A percentile compares a stretch with the other conserved stretches of the same genome.
Conservation (phyloP, 2,329 filamentous ascomycete genomes). For the Neofusicoccum ribis region DNA sequence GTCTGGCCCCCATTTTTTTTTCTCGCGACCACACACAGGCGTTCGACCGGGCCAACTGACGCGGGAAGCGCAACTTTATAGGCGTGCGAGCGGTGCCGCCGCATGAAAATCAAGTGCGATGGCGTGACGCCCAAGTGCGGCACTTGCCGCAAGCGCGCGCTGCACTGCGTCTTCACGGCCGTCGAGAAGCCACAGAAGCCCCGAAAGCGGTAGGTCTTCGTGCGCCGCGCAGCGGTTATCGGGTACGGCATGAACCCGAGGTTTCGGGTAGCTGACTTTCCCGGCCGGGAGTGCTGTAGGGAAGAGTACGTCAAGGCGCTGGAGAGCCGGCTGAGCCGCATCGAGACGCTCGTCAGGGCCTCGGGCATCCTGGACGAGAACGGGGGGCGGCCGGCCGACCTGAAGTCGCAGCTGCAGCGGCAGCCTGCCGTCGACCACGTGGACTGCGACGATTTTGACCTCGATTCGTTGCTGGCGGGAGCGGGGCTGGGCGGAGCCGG, state of each 20-base stretch:
- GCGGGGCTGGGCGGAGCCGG: background rate
- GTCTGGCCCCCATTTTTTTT: background rate
- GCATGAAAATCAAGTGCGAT: slow-evolving; percentile 16
- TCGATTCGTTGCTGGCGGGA: background rate
- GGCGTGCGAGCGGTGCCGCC: slow-evolving; percentile 5
- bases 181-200: slow-evolving; percentile 7
- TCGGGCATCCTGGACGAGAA: background rate
- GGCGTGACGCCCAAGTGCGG: background rate
- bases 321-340: background rate
- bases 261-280: background rate
- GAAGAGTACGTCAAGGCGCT: slow-evolving; percentile 1
- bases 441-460: background rate
- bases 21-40: background rate
- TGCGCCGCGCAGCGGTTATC: background rate
- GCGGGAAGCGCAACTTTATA: background rate
- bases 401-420: background rate
- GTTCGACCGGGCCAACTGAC: background rate
- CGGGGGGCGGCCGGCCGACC: too few relatives aligned
- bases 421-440: background rate
- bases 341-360: background rate
- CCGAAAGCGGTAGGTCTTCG: background rate
- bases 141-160: slow-evolving; percentile 11
- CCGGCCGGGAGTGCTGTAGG: background rate
- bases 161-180: background rate
- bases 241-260: background rate